Evolutionary conservation across 257 asterid genomes (phyloP).

Genomic region (Scutellaria barbata): DNA sequence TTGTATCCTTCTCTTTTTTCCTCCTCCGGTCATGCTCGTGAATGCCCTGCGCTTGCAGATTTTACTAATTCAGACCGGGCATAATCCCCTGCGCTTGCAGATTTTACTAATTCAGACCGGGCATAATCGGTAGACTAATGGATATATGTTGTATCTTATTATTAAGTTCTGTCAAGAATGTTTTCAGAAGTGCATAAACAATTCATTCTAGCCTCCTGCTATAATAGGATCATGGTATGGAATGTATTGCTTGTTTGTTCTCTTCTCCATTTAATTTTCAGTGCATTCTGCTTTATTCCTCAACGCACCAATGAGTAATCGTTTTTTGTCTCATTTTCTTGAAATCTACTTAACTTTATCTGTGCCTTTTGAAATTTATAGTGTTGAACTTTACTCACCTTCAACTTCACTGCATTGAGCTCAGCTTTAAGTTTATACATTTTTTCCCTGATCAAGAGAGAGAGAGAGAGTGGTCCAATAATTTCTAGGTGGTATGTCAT

Average conservation of each 20-base stretch:
- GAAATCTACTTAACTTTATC: not conserved
- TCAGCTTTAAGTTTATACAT: too few relatives aligned
- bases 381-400: too few relatives aligned
- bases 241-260: constrained; percentile 28
- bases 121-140: constrained; percentile 26
- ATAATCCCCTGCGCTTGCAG: constrained; percentile 27
- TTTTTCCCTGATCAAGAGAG: too few relatives aligned
- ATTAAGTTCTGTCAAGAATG: constrained; percentile 36
- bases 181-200: constrained; percentile 34
- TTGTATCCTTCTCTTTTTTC: not conserved
- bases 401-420: too few relatives aligned
- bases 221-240: constrained; percentile 25
- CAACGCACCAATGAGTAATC: too few relatives aligned
- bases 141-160: constrained; percentile 33
- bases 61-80: too few relatives aligned
- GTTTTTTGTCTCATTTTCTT: too few relatives aligned
- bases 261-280: not conserved
- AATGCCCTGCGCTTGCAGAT: constrained; percentile 24
- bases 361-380: not conserved
- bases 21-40: constrained; percentile 9
- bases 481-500: too few relatives aligned
- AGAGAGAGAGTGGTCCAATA: too few relatives aligned
- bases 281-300: not conserved
- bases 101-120: too few relatives aligned
- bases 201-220: constrained; percentile 21